These are phyloP conservation scores for Ehretia macrophylla DNA, from an alignment of 257 asterid genomes.

Conservation along the genomic window DNA sequence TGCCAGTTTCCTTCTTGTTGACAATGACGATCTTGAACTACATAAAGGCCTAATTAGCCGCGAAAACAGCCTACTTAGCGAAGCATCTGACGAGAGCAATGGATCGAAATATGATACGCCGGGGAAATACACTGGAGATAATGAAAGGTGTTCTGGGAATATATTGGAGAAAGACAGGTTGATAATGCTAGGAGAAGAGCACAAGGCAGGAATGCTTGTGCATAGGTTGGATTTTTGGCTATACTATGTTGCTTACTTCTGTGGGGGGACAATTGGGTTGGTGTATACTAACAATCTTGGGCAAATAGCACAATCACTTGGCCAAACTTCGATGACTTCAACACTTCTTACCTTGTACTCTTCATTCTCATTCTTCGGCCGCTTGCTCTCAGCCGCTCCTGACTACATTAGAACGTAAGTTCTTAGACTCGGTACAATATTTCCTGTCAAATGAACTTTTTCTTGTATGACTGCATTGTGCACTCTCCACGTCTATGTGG, in stretches of 20 bases:
- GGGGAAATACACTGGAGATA: conserved; percentile 13
- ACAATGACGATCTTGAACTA: conserved; percentile 55
- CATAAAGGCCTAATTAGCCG: conserved; percentile 54
- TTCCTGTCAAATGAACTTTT: neutral
- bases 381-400: conserved; percentile 85
- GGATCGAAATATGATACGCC: conserved; percentile 9
- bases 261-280: conserved; percentile 90
- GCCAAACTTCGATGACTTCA: conserved; percentile 50
- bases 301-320: conserved; percentile 85
- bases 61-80: conserved; percentile 29
- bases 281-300: conserved; percentile 91
- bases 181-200: conserved; percentile 78
- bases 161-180: conserved; percentile 49
- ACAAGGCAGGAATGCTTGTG: conserved; percentile 43
- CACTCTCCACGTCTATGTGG: too few relatives aligned
- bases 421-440: neutral
- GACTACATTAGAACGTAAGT: conserved; percentile 71
- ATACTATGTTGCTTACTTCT: conserved; percentile 60
- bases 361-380: conserved; percentile 90
- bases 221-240: conserved; percentile 80
- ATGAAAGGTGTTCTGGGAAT: conserved; percentile 33
- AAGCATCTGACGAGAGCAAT: conserved; percentile 14
- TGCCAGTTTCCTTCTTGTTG: conserved; percentile 56
- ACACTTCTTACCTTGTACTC: conserved; percentile 68
- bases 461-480: neutral